Evolutionary conservation across 495 filamentous ascomycete genomes (phyloP), one percentile per base, ranked within the genome.

Genomic region (Podospora pseudopauciseta): DNA sequence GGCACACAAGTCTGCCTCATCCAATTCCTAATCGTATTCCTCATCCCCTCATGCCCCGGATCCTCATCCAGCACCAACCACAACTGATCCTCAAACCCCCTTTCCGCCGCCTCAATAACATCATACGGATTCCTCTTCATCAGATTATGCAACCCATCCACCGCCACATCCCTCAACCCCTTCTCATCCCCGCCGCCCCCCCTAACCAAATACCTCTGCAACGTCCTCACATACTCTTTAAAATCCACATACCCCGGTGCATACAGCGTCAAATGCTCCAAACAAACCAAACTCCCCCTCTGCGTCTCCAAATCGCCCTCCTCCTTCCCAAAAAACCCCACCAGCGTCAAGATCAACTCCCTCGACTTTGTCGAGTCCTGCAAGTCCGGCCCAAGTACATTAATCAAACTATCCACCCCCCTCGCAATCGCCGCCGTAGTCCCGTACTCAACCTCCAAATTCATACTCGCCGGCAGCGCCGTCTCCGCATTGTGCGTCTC

Each of bases 381-480:
- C 6, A 99, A 81, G 73, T 98, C 96, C 0, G 95, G 95, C 0
- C 95, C 95, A 7, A 99, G 86, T 18, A 98, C 95, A 72, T 97
- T 97, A 79, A 99, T 92, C 6, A 97, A 81, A 32, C 94, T 93
- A 75, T 99, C 94, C n/a, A 97, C 88, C 69, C 93, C 92, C 66
- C 92, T 87, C 64, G 91, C 91, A 63, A 98, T 89, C 0, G 94
- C 90, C 13, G 91, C 89, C 2, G 90, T 86, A 1, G 93, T 92
- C 23, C 93, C 87, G 63, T 91, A 82, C 66, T 92, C 91, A 68
- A 96, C 82, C 76, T 97, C 94, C 55, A 94, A 81, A 76, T 97
- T 98, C 65, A 95, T 97, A 9, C 91, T 91, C 20, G 91, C 88
- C 56, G 90, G 79, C 5, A 90, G 88, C 26, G 86, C 80, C n/a